Evolutionary conservation across 306 rosid genomes (phyloP).

Genomic region (Geum urbanum): DNA sequence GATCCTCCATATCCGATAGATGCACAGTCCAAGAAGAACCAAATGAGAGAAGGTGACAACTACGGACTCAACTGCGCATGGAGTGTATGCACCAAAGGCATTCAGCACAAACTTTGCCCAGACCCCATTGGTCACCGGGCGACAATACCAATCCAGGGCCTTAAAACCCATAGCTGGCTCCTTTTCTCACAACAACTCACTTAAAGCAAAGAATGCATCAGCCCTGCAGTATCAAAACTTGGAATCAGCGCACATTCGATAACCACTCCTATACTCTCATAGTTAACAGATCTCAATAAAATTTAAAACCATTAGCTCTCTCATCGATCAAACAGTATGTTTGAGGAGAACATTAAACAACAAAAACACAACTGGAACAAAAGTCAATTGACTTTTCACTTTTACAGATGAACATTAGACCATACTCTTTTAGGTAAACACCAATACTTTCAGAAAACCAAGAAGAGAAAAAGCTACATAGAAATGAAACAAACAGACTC

Average conservation of each 20-base stretch:
- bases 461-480: too few species aligned
- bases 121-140: slow-evolving; percentile 66
- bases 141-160: slow-evolving; percentile 79
- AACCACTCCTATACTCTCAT: not conserved
- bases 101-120: slow-evolving; percentile 74
- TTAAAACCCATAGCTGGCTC: slow-evolving; percentile 52
- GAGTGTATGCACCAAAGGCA: slow-evolving; percentile 86
- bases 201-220: slow-evolving; percentile 20
- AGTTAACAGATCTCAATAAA: not conserved
- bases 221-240: slow-evolving; percentile 18
- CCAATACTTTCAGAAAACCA: not conserved
- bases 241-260: not conserved
- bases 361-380: not conserved
- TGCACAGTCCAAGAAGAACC: slow-evolving; percentile 65
- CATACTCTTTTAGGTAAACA: not conserved
- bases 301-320: not conserved
- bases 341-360: not conserved
- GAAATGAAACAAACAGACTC: too few species aligned
- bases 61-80: slow-evolving; percentile 68
- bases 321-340: not conserved
- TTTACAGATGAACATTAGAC: not conserved
- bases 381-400: not conserved
- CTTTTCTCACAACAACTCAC: slow-evolving; percentile 18
- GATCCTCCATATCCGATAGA: slow-evolving; percentile 72
- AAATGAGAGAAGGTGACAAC: slow-evolving; percentile 65